phyloP scores from a whole-genome alignment of 345 rosid genomes.

The Boechera stricta region DNA sequence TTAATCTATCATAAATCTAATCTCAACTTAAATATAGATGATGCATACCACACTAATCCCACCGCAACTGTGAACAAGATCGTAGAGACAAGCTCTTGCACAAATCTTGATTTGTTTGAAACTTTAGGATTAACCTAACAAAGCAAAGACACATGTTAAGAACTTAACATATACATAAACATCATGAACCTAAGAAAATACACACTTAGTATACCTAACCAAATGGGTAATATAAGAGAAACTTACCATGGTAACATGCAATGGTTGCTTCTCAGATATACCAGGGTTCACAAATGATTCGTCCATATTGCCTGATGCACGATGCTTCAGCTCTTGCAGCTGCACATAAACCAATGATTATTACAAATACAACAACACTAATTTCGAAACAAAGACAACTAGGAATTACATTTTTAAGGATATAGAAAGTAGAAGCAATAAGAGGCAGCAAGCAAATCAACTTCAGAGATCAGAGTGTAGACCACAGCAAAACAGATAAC shows the following conservation, averaged over 20 bases:
- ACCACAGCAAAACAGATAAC: not conserved
- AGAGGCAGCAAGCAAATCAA: not conserved
- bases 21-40: conserved; percentile 12
- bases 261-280: conserved; percentile 86
- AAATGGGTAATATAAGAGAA: conserved; percentile 9
- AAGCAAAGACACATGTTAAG: conserved; percentile 24
- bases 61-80: conserved; percentile 86
- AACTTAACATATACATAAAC: conserved; percentile 4
- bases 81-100: conserved; percentile 92
- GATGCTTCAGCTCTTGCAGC: conserved; percentile 96
- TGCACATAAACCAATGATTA: conserved; percentile 44
- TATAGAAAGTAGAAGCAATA: not conserved
- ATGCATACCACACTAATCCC: conserved; percentile 82
- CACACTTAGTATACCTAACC: not conserved
- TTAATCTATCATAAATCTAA: conserved; percentile 1
- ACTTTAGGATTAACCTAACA: conserved; percentile 85
- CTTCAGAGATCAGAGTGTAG: not conserved
- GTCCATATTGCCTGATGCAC: conserved; percentile 74
- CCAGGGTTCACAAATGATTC: conserved; percentile 83
- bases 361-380: conserved; percentile 30
- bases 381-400: conserved; percentile 3
- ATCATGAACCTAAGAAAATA: not conserved
- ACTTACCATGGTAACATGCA: conserved; percentile 94
- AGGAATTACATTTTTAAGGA: not conserved
- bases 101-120: conserved; percentile 78